Evolutionary conservation across 768 basidiomycete genomes (phyloP), one percentile per base, ranked within the genome.

Genomic region (Kwoniella heveanensis): DNA sequence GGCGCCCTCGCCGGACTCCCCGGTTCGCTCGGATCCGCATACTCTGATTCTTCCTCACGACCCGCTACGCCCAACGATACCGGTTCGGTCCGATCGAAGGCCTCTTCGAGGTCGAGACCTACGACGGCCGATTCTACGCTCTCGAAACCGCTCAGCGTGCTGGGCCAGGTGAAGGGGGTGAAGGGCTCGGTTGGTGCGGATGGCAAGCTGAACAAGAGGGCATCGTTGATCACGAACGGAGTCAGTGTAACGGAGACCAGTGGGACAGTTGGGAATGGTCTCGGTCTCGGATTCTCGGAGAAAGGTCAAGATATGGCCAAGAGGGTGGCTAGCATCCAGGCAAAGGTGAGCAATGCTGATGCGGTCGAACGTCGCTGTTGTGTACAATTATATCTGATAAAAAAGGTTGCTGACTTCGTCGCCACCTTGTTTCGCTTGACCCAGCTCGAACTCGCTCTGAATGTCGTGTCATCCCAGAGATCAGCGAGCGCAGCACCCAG

Each of bases 241-340:
- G 39, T 19, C 56, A 58, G 39, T 48, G 61, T 49, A 44, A 30
- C 30, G 15, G 39, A 29, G 39, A 64, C 58, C 37, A 27, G 63
- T 24, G 66, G 75, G 80, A 39, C 89, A 91, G 17, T 91, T 92
- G 69, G 88, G 90, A 77, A 88, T 86, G 67, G 84, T 22, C 13
- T 25, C 10, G 54, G 30, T 9, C 15, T 32, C 9, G 54, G 37
- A 1, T 25, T 39, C 21, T 24, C 46, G 29, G 46, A 37, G 30
- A 64, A 48, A 74, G 88, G 88, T 77, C 92, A 89, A 68, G 92
- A 94, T 74, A 93, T 96, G 59, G 88, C 90, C 25, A 86, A 90
- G 77, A 91, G 92, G 79, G 90, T 96, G 50, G 74, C 89, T 52
- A 87, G 89, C 79, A 94, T 96, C 62, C 92, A 95, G 81, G 87